phyloP scores from a whole-genome alignment of 345 rosid species.

The Citropsis articulata region DNA sequence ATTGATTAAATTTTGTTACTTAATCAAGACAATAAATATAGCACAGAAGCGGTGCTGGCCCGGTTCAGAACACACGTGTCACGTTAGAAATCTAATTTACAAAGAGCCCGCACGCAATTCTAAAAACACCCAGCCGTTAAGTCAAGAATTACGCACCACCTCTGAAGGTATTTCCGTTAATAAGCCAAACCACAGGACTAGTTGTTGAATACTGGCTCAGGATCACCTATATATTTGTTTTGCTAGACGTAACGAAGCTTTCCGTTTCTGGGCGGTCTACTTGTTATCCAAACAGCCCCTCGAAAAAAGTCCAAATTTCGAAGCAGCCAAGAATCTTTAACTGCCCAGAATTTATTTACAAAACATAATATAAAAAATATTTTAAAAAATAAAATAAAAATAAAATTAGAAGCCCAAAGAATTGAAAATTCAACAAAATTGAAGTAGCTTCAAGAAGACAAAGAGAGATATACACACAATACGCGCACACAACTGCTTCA shows the following conservation, averaged over 20 bases:
- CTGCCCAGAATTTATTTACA: constrained; percentile 7
- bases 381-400: no score
- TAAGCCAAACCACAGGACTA: neutral
- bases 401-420: no score
- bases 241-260: neutral
- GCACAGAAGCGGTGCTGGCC: neutral
- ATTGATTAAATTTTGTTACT: neutral
- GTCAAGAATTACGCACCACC: neutral
- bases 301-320: constrained; percentile 1
- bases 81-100: neutral
- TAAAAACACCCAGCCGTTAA: neutral
- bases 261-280: neutral
- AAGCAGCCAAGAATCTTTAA: constrained; percentile 9
- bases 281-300: neutral
- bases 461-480: neutral
- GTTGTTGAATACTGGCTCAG: neutral
- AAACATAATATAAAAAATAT: neutral
- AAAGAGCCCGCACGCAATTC: neutral
- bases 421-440: constrained; percentile 8
- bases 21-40: neutral
- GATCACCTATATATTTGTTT: constrained; percentile 27
- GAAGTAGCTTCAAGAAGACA: neutral
- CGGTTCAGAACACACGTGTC: neutral
- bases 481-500: neutral
- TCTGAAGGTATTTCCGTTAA: neutral